Evolutionary conservation across 768 basidiomycete genomes (phyloP).

Genomic region (Termitomyces sp.): DNA sequence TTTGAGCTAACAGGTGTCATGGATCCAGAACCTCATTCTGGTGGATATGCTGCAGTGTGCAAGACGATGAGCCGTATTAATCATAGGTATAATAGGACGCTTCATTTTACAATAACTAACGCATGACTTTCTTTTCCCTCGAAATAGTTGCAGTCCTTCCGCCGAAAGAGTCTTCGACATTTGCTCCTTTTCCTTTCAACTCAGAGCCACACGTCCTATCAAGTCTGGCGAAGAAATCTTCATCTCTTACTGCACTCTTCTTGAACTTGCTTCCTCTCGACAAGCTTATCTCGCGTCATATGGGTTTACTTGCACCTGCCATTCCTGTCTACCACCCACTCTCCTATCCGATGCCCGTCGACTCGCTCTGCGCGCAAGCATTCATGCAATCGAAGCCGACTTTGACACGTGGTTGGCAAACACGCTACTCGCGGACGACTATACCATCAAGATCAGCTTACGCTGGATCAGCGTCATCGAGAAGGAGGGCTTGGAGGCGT

Average conservation of each 20-base stretch:
- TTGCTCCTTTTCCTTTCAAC: constrained; percentile 23
- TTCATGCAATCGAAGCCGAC: constrained; percentile 5
- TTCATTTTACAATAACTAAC: background rate
- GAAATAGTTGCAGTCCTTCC: constrained; percentile 25
- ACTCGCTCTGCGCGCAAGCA: constrained; percentile 9
- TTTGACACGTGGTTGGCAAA: constrained; percentile 14
- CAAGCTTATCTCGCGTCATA: constrained; percentile 21
- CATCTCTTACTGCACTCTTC: constrained; percentile 19
- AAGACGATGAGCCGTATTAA: constrained; percentile 28
- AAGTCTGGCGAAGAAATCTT: constrained; percentile 25
- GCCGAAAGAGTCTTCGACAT: constrained; percentile 20
- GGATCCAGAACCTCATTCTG: constrained; percentile 12
- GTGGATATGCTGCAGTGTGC: constrained; percentile 21
- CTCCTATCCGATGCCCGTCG: constrained; percentile 18
- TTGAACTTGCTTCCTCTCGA: constrained; percentile 16
- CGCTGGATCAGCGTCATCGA: constrained; percentile 13
- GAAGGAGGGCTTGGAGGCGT: constrained; percentile 15
- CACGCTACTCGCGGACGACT: constrained; percentile 11
- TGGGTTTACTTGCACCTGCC: constrained; percentile 21
- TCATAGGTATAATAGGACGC: constrained; percentile 22
- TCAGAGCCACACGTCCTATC: constrained; percentile 21
- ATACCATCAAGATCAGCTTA: constrained; percentile 14
- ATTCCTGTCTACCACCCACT: constrained; percentile 18
- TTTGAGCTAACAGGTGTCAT: constrained; percentile 16
- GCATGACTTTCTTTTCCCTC: background rate